Base-by-base conservation (phyloP, 306 rosid genomes). In the Cicer bijugum region DNA sequence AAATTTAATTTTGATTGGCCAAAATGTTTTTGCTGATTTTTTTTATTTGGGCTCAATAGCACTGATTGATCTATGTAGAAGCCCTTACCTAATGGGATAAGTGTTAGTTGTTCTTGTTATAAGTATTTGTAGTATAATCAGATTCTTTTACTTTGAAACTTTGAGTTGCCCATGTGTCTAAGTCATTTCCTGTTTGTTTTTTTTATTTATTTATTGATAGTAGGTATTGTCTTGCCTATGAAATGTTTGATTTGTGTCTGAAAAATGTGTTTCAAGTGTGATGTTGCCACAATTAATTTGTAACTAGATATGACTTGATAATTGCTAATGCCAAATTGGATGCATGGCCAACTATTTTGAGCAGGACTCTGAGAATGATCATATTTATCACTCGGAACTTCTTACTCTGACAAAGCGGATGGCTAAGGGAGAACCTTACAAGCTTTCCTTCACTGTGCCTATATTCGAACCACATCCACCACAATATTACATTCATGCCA, bases 381-480 rank as follows among this genome's bases (percentile, higher is more conserved):
- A 93, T 69, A 91, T 93, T 75, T 93, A 91, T 84, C 96, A 91
- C 86, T 88, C 97, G 0, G 98, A 93, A 72, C 96, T 91, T 67
- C 86, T 87, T 83, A 87, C 94, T 14, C 69, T 93, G 80, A 87
- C 97, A 81, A 93, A 93, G 84, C 80, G 88, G 78, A 88, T 86
- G 94, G 88, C 92, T 58, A 93, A 84, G 84, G 94, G 88, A 51
- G 92, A 91, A 70, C 98, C 98, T 45, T 87, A 88, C 79, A 93
- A 85, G 81, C 98, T 93, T 72, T 85, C 96, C 42, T 93, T 93
- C 83, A 93, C 98, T 7, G 96, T 93, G 77, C 98, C 98, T 10
- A 93, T 93, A 76, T 93, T 93, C 82, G 98, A 93, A 82, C 98
- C 98, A 17, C 98, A 93, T 86, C 98, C 98, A 15, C 98, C 98